Evolutionary conservation across 1,284 basidiomycete genomes (phyloP), one percentile per base, ranked within the genome.

Genomic region (Apiotrichum gamsii): DNA sequence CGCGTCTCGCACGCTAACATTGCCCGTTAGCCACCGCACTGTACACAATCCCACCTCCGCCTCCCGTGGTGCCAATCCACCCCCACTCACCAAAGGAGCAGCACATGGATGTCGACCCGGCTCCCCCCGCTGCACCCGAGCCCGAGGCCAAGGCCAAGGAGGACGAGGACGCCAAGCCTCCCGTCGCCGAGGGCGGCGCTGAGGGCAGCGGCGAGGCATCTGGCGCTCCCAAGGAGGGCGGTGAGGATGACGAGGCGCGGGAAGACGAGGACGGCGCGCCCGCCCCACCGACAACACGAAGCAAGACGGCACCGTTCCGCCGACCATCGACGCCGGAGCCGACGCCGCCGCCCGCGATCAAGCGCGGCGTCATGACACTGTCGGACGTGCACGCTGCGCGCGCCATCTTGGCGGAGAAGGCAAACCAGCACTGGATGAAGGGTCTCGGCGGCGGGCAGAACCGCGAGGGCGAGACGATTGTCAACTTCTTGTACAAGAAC

Each of bases 401-500:
- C 16, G 66, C 62, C 8, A 62, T 63, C 3, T 51, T 71, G 28
- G 69, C 69, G 3, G 69, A 69, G 28, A 67, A 65, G 56, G 69
- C 69, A 2, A 71, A 71, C 51, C 57, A 61, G 36, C 69, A 71
- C 48, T 71, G 69, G 69, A 49, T 62, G 20, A 68, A 66, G 50
- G 69, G 69, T 5, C 54, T 71, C 9, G 69, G 69, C 16, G 69
- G 69, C 2, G 69, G 69, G 1, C 67, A 69, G 59, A 69, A 71
- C 48, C 67, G 69, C 47, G 69, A 71, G 43, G 55, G 64, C 19
- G 67, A 69, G 47, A 71, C 69, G 2, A 71, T 71, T 43, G 69
- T 71, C 20, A 62, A 69, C 49, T 71, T 71, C 49, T 54, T 71
- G 52, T 71, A 71, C 51, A 71, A 71, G 60, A 65, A 65, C 60